Evolutionary conservation across 2,329 filamentous ascomycete genomes (phyloP).

Genomic region (Clonostachys sp.): DNA sequence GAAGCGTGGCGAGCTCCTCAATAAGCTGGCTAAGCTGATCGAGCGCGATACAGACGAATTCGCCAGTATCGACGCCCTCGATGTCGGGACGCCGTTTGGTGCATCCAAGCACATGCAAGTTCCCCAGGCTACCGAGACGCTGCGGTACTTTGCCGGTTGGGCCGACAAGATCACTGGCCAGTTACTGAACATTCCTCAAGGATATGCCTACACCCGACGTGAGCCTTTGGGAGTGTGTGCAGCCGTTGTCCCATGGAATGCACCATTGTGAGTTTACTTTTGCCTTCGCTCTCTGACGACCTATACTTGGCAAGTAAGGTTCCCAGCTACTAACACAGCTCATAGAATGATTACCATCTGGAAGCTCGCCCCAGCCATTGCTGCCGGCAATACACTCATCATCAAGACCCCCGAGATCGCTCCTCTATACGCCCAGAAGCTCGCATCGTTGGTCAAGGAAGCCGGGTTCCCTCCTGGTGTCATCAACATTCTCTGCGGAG

Average conservation of each 20-base stretch:
- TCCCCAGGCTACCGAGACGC: slow-evolving; percentile 65
- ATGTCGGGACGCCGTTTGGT: slow-evolving; percentile 55
- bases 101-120: slow-evolving; percentile 63
- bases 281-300: neutral
- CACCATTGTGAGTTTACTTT: slow-evolving; percentile 35
- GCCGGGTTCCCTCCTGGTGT: slow-evolving; percentile 71
- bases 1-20: slow-evolving; percentile 63
- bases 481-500: slow-evolving; percentile 65
- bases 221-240: slow-evolving; percentile 69
- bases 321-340: neutral
- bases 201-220: slow-evolving; percentile 75
- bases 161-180: slow-evolving; percentile 90
- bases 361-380: slow-evolving; percentile 62
- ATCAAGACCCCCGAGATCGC: slow-evolving; percentile 60
- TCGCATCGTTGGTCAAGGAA: slow-evolving; percentile 60
- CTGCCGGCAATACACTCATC: slow-evolving; percentile 54
- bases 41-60: slow-evolving; percentile 75
- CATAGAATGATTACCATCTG: neutral
- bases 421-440: slow-evolving; percentile 51
- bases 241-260: slow-evolving; percentile 71
- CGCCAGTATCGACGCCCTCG: slow-evolving; percentile 78
- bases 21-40: slow-evolving; percentile 74
- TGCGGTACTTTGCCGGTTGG: slow-evolving; percentile 78
- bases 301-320: neutral
- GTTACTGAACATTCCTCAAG: slow-evolving; percentile 74